These are phyloP conservation scores for Narthecium ossifragum DNA, from an alignment of 106 monocot genomes.

Conservation along the genomic window DNA sequence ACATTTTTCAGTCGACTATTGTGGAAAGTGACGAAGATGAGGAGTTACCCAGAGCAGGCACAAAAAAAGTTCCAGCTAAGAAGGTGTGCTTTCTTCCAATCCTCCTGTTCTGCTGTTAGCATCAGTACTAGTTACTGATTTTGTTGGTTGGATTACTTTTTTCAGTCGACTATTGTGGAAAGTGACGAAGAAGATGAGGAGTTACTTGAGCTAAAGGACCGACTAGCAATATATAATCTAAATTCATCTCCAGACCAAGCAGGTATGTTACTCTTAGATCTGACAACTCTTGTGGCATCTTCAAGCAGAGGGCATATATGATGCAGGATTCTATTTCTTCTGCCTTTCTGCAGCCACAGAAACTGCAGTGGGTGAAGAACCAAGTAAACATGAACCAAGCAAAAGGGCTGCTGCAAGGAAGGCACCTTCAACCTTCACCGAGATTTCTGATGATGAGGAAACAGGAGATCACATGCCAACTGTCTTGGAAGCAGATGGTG, in stretches of 20 bases:
- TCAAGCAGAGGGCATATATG: not conserved
- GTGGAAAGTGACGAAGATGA: constrained; percentile 36
- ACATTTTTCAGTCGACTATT: constrained; percentile 11
- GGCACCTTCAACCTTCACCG: not conserved
- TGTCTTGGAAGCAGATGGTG: constrained; percentile 22
- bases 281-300: not conserved
- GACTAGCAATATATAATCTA: constrained; percentile 73
- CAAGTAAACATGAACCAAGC: constrained; percentile 7
- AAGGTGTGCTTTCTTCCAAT: constrained; percentile 6
- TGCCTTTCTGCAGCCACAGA: constrained; percentile 38
- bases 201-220: constrained; percentile 46
- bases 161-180: constrained; percentile 26
- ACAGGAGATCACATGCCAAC: constrained; percentile 4
- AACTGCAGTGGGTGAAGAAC: constrained; percentile 11
- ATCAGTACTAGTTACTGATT: not conserved
- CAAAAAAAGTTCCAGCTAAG: constrained; percentile 51
- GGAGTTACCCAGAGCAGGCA: constrained; percentile 26
- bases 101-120: not conserved
- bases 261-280: constrained; percentile 17
- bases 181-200: constrained; percentile 29
- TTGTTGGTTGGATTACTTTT: not conserved
- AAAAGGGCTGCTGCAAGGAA: constrained; percentile 14
- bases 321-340: not conserved
- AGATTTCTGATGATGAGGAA: constrained; percentile 21
- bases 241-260: constrained; percentile 53